phyloP scores from a whole-genome alignment of 2,329 filamentous ascomycete genomes.

The Colletotrichum brevisporum region DNA sequence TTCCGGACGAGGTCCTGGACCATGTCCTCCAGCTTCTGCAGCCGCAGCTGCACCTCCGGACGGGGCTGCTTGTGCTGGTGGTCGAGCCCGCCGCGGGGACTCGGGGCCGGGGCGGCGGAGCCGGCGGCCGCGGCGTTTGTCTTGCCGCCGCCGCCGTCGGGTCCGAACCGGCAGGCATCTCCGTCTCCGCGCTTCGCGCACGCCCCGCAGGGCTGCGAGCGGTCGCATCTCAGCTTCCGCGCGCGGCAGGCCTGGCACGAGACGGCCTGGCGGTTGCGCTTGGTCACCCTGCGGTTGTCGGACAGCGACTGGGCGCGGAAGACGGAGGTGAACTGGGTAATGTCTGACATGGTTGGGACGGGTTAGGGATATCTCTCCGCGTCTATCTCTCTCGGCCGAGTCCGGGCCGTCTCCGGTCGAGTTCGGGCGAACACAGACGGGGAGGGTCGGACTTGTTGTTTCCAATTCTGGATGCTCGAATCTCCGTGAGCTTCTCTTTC shows the following conservation, averaged over 20 bases:
- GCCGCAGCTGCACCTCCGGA: conserved; percentile 55
- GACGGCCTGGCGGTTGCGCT: conserved; percentile 57
- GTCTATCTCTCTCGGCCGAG: background rate
- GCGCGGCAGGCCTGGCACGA: conserved; percentile 58
- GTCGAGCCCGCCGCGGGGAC: background rate
- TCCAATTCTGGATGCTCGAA: background rate
- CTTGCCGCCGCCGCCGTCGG: background rate
- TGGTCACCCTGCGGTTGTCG: conserved; percentile 49
- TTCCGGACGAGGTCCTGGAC: conserved; percentile 52
- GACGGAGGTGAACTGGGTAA: conserved; percentile 49
- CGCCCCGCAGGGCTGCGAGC: conserved; percentile 56
- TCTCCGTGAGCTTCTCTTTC: background rate
- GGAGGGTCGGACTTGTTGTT: background rate
- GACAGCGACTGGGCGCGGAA: conserved; percentile 52
- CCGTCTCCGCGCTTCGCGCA: conserved; percentile 56
- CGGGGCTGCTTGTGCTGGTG: conserved; percentile 38
- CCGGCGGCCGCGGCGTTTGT: conserved; percentile 39
- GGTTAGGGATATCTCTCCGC: too few species aligned
- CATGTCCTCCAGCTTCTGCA: conserved; percentile 58
- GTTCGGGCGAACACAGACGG: background rate
- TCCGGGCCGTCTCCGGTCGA: background rate
- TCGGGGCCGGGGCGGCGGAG: conserved; percentile 11
- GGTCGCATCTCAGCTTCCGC: conserved; percentile 60
- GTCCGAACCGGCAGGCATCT: conserved; percentile 50
- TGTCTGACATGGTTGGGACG: conserved; percentile 22